A percentile compares a stretch with the other conserved stretches of the same genome.
Conservation (phyloP, 2,329 filamentous ascomycete genomes). For the Leptographium flavum region DNA sequence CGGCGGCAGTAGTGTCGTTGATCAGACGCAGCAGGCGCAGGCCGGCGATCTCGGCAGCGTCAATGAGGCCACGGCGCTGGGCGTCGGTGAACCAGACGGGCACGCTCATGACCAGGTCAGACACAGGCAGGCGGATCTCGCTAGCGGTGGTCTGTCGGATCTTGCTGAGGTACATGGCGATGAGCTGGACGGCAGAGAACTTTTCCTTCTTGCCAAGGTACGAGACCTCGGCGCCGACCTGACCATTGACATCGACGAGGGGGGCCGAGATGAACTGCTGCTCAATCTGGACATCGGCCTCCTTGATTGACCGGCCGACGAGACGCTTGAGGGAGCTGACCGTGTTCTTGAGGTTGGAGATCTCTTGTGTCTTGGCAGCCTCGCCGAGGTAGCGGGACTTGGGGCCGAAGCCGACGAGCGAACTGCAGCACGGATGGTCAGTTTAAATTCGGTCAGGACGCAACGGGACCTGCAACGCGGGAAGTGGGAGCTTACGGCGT, state of each 20-base stretch:
- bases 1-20: constrained; percentile 95
- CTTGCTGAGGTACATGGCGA: constrained; percentile 92
- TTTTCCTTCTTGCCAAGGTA: constrained; percentile 91
- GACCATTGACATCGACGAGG: constrained; percentile 80
- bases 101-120: constrained; percentile 85
- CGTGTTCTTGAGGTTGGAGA: constrained; percentile 99
- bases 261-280: constrained; percentile 78
- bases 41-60: constrained; percentile 85
- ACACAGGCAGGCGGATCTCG: constrained; percentile 83
- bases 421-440: constrained; percentile 33
- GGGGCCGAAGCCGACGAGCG: constrained; percentile 87
- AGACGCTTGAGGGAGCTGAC: constrained; percentile 86
- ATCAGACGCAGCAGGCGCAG: constrained; percentile 87
- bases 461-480: not conserved
- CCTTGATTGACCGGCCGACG: constrained; percentile 69
- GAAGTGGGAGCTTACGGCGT: constrained; percentile 63
- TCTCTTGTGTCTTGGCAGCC: constrained; percentile 94
- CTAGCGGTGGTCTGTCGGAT: constrained; percentile 75
- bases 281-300: constrained; percentile 88
- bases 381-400: constrained; percentile 92
- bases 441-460: constrained; percentile 1
- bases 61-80: constrained; percentile 78
- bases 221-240: constrained; percentile 85
- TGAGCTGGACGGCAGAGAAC: constrained; percentile 87
- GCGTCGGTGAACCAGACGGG: constrained; percentile 95